Evolutionary conservation across 108 stramenopile genomes (phyloP).

Genomic region (Hondaea fermentalgiana): DNA sequence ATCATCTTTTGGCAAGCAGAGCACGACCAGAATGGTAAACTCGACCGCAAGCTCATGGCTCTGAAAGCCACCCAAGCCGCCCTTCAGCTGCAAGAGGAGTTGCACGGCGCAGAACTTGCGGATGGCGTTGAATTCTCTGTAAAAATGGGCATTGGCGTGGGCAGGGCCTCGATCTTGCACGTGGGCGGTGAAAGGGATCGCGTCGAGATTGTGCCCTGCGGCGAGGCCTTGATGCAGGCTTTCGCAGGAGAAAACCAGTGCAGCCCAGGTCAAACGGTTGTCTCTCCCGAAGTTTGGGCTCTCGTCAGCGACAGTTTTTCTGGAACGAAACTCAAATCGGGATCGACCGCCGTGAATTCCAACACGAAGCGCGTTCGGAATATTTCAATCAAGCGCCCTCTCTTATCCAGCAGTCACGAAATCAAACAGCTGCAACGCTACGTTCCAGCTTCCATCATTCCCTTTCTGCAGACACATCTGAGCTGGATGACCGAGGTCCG

Average conservation of each 20-base stretch:
- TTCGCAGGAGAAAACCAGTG: constrained; percentile 44
- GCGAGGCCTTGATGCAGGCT: constrained; percentile 47
- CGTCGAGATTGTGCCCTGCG: constrained; percentile 51
- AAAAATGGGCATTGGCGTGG: constrained; percentile 50
- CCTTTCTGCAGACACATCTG: constrained; percentile 16
- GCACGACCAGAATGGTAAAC: neutral
- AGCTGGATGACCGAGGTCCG: constrained; percentile 43
- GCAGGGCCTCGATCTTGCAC: constrained; percentile 42
- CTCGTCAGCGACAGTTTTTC: constrained; percentile 20
- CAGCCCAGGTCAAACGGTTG: constrained; percentile 35
- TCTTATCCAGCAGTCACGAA: neutral
- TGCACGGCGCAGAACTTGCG: constrained; percentile 21
- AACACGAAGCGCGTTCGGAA: neutral
- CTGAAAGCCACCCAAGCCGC: constrained; percentile 45
- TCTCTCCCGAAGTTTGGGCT: constrained; percentile 34
- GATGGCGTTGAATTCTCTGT: constrained; percentile 35
- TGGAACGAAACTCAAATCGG: neutral
- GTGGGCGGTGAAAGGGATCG: constrained; percentile 40
- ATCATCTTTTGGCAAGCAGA: constrained; percentile 54
- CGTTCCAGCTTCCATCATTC: neutral
- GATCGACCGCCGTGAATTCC: neutral
- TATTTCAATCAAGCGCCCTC: neutral
- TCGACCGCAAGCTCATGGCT: constrained; percentile 6
- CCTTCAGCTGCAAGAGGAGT: constrained; percentile 32
- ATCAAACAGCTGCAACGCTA: neutral